Base-by-base conservation (phyloP, 2,329 filamentous ascomycete species). In the Decorospora gaudefroyi region DNA sequence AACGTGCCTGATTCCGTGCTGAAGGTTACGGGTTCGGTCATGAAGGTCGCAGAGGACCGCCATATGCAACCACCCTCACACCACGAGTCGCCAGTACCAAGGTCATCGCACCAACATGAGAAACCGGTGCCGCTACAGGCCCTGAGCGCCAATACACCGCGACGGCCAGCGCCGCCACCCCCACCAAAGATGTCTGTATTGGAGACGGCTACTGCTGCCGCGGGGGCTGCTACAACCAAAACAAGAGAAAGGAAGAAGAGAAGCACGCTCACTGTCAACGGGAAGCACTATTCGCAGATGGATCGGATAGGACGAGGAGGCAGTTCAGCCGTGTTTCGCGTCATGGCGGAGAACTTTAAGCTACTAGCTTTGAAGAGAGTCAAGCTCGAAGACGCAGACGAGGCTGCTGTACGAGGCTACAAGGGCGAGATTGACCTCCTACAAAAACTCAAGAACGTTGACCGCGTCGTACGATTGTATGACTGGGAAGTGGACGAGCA, bases 141-240 rank as follows among this genome's bases (percentile, higher is more conserved):
- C 5, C 74, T 80, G 49, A 83, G 78, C 59, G 79, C 76, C 45
- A 86, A 86, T 61, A 96, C 90, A 3, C 90, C 90, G 8, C 87
- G 83, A 61, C 79, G 90, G 56, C 80, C 87, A 15, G 89, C 86
- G 2, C 86, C 86, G 1, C 69, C 86, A 12, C 92, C 92, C 2
- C 90, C 90, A 6, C 92, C 93, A 1, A 97, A 96, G 71, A 97
- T 97, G 92, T 93, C 88, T 1, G 87, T 96, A 6, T 75, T 96
- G n/a, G 90, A 97, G 56, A 86, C 91, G 3, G 92, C 90, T 2
- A 96, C 92, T 1, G 83, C 87, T 1, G 85, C 85, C 8, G 90
- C 87, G 3, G 91, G 91, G 10, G 88, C 90, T 17, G 84, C 87
- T 4, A 85, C 87, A 0, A 84, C 89, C 3, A 87, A 91, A 62